Evolutionary conservation across 805 yeast species (phyloP).

Genomic region (Ogataea ganodermae): DNA sequence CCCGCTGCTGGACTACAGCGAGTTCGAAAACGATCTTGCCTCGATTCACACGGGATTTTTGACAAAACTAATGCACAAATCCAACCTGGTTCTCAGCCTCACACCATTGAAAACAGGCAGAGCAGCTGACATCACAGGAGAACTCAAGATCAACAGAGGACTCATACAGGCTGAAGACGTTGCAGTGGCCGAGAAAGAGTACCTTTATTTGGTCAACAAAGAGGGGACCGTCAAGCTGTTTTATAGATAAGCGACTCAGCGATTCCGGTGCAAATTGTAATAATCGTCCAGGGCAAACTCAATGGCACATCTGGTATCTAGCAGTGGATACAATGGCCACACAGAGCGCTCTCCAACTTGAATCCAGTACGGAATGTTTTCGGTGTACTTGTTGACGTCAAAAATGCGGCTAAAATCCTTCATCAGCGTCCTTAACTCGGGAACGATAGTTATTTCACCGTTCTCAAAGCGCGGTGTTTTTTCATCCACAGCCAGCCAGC

Average conservation of each 20-base stretch:
- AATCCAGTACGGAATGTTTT: conserved; percentile 86
- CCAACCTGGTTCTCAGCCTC: conserved; percentile 54
- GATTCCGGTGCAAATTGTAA: conserved; percentile 42
- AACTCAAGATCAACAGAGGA: conserved; percentile 62
- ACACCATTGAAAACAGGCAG: conserved; percentile 77
- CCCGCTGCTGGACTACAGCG: conserved; percentile 23
- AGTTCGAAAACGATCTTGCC: conserved; percentile 23
- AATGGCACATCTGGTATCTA: conserved; percentile 86
- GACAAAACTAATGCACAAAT: conserved; percentile 48
- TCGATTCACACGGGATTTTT: conserved; percentile 48
- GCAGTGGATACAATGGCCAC: conserved; percentile 85
- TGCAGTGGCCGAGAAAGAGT: conserved; percentile 58
- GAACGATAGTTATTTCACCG: conserved; percentile 87
- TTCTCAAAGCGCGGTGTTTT: conserved; percentile 73
- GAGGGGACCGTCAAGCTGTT: conserved; percentile 51
- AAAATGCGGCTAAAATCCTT: conserved; percentile 73
- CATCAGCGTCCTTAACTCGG: conserved; percentile 72
- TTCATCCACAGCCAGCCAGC: conserved; percentile 83
- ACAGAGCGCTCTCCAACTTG: conserved; percentile 87
- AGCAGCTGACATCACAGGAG: conserved; percentile 81
- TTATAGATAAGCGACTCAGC: conserved; percentile 37
- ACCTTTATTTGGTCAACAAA: conserved; percentile 57
- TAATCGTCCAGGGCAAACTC: conserved; percentile 86
- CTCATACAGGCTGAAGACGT: conserved; percentile 32
- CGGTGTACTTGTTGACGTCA: conserved; percentile 68